phyloP scores from a whole-genome alignment of 306 rosid genomes.

The Begonia fuchsioides region DNA sequence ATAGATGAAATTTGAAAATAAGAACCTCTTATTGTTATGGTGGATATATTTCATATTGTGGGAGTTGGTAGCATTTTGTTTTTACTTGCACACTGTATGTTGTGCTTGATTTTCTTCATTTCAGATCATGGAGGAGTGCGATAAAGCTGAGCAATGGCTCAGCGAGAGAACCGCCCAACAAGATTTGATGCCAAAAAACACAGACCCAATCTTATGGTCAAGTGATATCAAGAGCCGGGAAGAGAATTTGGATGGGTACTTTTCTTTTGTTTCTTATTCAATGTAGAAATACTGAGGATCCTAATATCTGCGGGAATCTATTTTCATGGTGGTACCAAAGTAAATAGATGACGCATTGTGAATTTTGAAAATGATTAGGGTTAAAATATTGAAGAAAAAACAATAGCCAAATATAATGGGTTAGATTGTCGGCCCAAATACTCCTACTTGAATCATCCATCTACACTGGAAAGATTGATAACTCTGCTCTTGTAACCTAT shows the following conservation, averaged over 20 bases:
- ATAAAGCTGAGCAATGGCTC: constrained; percentile 64
- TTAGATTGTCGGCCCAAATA: no score
- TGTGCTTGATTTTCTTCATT: constrained; percentile 3
- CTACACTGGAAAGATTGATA: no score
- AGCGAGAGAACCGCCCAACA: constrained; percentile 50
- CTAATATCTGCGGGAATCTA: no score
- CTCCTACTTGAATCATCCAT: no score
- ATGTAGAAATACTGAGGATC: no score
- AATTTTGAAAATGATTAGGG: no score
- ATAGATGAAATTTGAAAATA: background rate
- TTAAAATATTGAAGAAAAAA: no score
- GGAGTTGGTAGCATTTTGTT: background rate
- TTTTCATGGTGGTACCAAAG: no score
- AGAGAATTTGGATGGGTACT: constrained; percentile 51
- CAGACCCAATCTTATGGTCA: constrained; percentile 49
- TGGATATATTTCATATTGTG: no score
- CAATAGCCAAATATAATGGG: no score
- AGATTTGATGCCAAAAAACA: constrained; percentile 44
- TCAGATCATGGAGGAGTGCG: constrained; percentile 45
- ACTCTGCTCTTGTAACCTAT: no score
- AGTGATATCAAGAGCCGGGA: constrained; percentile 41
- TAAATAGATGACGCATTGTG: no score
- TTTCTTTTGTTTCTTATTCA: constrained; percentile 1
- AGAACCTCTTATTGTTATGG: background rate
- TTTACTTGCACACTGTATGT: constrained; percentile 4